Evolutionary conservation across 805 yeast genomes (phyloP), one percentile per base, ranked within the genome.

Genomic region (Lachancea cidri): DNA sequence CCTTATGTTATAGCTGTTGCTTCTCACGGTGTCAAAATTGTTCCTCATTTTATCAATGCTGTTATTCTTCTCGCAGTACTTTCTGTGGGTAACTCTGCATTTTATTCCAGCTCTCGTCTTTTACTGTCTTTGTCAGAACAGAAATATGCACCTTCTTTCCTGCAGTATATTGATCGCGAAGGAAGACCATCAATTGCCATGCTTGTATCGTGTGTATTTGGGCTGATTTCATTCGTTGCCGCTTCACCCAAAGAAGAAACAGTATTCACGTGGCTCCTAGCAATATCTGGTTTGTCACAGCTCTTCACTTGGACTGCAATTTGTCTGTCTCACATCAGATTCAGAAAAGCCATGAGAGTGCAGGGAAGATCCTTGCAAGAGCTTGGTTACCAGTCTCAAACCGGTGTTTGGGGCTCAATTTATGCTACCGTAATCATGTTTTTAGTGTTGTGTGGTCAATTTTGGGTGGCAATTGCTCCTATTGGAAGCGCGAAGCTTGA

Each of bases 61-160:
- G 86, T 82, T 36, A 81, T 83, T 51, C 65, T 83, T 62, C 57
- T 83, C 39, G 81, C 88, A 1, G 87, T 83, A 20, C 58, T 81
- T 39, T 82, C 88, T 5, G 88, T 82, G 41, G 88, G 86, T 56
- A 83, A 83, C 66, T 78, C 88, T 18, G 79, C 88, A 2, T 80
- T 81, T 35, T 83, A 73, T 58, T 84, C 81, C 18, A 72, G 81
- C 51, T 80, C 88, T 33, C 75, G 89, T 70, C 72, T 86, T n/a
- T 58, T 83, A 41, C 77, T 79, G 45, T 73, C 84, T 24, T 66
- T 83, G 52, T 79, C 87, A n/a, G 79, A 78, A 46, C 84, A 80
- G 60, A 84, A 86, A 15, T 73, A 76, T 54, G 84, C 81, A 39
- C 89, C 89, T 52, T 59, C 61, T 41, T 54, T 50, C 55, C 60